phyloP scores from a whole-genome alignment of 2,329 filamentous ascomycete species.

The Colletotrichum trifolii region DNA sequence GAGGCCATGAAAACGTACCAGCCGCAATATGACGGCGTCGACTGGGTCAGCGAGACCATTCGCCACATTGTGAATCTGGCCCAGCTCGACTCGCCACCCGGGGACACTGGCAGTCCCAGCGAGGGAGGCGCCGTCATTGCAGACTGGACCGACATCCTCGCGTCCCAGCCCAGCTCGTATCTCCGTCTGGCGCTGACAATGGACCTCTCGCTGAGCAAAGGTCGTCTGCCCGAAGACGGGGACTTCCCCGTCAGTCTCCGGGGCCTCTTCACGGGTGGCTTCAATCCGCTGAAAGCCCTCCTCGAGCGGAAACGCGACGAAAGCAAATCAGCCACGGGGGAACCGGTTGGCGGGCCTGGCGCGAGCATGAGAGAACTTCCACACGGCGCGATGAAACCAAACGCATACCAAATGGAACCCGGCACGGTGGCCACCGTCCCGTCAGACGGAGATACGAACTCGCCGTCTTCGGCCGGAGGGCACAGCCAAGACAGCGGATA shows the following conservation, averaged over 20 bases:
- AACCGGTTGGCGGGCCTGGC: neutral
- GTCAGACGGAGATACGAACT: slow-evolving; percentile 39
- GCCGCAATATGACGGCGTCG: slow-evolving; percentile 57
- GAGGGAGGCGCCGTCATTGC: slow-evolving; percentile 42
- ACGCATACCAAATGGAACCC: slow-evolving; percentile 33
- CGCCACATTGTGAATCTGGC: slow-evolving; percentile 56
- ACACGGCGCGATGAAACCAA: slow-evolving; percentile 16
- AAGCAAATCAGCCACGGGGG: neutral
- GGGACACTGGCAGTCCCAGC: slow-evolving; percentile 22
- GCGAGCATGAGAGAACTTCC: slow-evolving; percentile 27
- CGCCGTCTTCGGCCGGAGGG: slow-evolving; percentile 25
- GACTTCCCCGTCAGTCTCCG: slow-evolving; percentile 54
- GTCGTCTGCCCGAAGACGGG: slow-evolving; percentile 51
- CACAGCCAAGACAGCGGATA: slow-evolving; percentile 25
- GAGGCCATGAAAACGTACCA: slow-evolving; percentile 59
- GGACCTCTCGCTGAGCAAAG: slow-evolving; percentile 56
- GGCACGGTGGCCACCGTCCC: slow-evolving; percentile 29
- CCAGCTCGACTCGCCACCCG: slow-evolving; percentile 40
- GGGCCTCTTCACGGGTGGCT: slow-evolving; percentile 50
- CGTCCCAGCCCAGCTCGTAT: slow-evolving; percentile 52
- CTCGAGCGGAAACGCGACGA: slow-evolving; percentile 42
- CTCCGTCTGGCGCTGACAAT: slow-evolving; percentile 56
- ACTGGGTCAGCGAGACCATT: slow-evolving; percentile 57
- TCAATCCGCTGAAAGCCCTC: slow-evolving; percentile 48
- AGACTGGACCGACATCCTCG: slow-evolving; percentile 56